Base-by-base conservation (phyloP, 2,329 filamentous ascomycete genomes). In the Moelleriella libera region DNA sequence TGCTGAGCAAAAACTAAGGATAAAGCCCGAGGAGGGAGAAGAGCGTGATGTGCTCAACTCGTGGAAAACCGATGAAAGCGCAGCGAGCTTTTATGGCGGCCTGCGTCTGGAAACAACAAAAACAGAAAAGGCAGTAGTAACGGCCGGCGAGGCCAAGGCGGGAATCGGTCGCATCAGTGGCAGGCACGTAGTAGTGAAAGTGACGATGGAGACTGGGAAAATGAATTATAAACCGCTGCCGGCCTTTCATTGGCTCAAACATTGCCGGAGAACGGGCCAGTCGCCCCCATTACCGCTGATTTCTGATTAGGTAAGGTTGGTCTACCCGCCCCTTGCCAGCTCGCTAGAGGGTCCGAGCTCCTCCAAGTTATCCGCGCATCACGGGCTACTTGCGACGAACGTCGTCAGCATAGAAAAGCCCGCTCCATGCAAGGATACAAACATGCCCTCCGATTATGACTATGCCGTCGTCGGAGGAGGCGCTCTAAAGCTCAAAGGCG, bases 401-500 rank as follows among this genome's bases (percentile, higher is more conserved):
- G 21, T 21, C 21, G 21, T 21, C 21, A 3, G 21, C 21, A 2
- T 21, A 21, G 21, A 21, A 12, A 3, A 37, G 34, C 34, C 8
- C 34, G 34, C 41, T 14, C 41, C 7, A 5, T 7, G 10, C 9
- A 11, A 41, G 9, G 7, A 41, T 7, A 41, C 11, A 14, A 41
- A n/a, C 43, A 88, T 88, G 84, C 76, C 82, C 29, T 74, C 78
- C 48, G 82, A 85, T 21, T 21, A 21, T 63, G 86, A 94, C 55
- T 94, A 94, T 69, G 65, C 74, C 44, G 68, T 78, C 52, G 65
- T 71, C 48, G 74, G 76, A 51, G 74, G 82, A 58, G 88, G 88
- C 56, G 83, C 83, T 51, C 76, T 96, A 34, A 90, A 87, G 61
- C 76, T 96, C 50, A 96, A 96, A 69, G 88, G 88, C 58, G 76